Base-by-base conservation (phyloP, 148 eudicot genomes). In the Chenopodium berlandieri region DNA sequence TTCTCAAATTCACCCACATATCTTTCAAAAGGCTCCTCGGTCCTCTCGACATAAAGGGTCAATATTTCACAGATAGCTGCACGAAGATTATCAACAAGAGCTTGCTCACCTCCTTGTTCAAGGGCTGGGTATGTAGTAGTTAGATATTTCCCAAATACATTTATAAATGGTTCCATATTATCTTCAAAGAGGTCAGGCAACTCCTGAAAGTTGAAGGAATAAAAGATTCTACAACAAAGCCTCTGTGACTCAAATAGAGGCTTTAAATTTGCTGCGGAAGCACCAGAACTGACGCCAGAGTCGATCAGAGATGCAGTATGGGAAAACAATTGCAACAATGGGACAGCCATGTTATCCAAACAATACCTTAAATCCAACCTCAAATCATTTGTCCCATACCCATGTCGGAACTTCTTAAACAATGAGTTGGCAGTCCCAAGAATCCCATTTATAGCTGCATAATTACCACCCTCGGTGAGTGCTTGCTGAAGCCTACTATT, bases 151-250 rank as follows among this genome's bases (percentile, higher is more conserved):
- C 82, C 88, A 81, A 96, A 96, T 84, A 91, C 90, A 75, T 66
- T 80, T 98, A 96, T 89, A 92, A 95, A 96, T 68, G 89, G 92
- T 71, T 88, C 91, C 97, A 94, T 92, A 78, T 94, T 92, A 81
- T 96, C 98, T 89, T 96, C 99, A 88, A 96, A 96, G 82, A 85
- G 89, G 83, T 94, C 98, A 1, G 99, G 99, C 89, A 96, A 84
- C 72, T 92, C 99, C 83, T 89, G 92, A 80, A 89, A 94, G 87
- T 96, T 96, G 63, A 96, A 84, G 20, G 99, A 96, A 87, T 86
- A 94, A 78, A 92, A 96, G 56, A 96, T 92, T 87, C 98, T 84
- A 83, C 99, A 96, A 78, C 98, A 96, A 64, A 96, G 77, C 86
- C 97, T 90, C 83, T 96, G 98, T 0, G 93, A 89, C 90, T 96